Conservation (phyloP, 164 flowering plant genomes). For the Aristolochia fimbriata region DNA sequence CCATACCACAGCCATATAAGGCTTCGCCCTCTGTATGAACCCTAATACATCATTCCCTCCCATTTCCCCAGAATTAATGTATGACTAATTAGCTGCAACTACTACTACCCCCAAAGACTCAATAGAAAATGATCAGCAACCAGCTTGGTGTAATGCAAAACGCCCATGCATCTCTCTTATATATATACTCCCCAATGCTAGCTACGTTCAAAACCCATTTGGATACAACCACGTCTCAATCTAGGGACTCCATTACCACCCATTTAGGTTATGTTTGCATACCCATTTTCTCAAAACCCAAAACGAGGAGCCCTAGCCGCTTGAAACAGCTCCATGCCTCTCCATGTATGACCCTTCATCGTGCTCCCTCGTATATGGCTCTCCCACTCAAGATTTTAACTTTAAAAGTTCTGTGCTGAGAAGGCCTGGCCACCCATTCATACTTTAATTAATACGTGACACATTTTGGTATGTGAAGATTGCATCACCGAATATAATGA, state of each 20-base stretch:
- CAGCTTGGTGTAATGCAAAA: neutral
- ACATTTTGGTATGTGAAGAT: neutral
- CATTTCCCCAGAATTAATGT: neutral
- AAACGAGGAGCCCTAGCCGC: too few relatives aligned
- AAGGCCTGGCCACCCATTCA: neutral
- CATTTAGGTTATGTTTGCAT: neutral
- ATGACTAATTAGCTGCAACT: neutral
- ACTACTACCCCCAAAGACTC: neutral
- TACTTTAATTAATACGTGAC: neutral
- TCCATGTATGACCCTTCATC: neutral
- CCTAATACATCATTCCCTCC: neutral
- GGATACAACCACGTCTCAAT: neutral
- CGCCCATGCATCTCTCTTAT: neutral
- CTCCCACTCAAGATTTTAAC: neutral
- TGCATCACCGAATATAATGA: too few relatives aligned
- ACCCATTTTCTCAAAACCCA: too few relatives aligned
- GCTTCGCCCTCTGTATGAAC: neutral
- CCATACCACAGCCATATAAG: slow-evolving; percentile 8
- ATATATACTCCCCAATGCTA: neutral
- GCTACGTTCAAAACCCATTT: neutral
- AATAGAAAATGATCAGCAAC: neutral
- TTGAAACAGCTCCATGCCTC: neutral
- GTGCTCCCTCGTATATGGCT: neutral
- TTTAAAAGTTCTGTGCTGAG: neutral
- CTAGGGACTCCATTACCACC: neutral